Conservation (phyloP, 169 alveolate species). For the Plasmodium chabaudi region DNA sequence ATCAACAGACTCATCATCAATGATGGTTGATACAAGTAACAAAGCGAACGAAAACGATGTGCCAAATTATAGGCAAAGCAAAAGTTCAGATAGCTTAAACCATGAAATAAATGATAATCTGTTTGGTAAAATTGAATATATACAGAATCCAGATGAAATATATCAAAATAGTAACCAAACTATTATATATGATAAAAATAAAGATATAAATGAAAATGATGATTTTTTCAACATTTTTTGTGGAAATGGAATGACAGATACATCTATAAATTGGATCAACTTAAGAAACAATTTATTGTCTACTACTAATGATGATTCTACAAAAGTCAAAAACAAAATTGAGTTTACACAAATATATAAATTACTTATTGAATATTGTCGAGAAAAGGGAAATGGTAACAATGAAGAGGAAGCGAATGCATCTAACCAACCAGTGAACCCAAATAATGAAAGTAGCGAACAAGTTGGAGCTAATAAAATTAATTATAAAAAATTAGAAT, state of each 20-base stretch:
- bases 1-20: too few species aligned
- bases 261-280: not conserved
- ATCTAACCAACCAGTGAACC: too few species aligned
- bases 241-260: not conserved
- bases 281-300: not conserved
- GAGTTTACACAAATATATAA: not conserved
- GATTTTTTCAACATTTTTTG: not conserved
- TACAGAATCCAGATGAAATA: not conserved
- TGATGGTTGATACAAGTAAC: too few species aligned
- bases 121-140: not conserved
- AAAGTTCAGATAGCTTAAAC: too few species aligned
- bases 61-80: too few species aligned
- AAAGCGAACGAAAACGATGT: too few species aligned
- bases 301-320: too few species aligned
- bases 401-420: not conserved
- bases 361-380: not conserved
- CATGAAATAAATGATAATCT: not conserved
- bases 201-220: slow-evolving; percentile 1
- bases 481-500: not conserved
- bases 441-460: not conserved
- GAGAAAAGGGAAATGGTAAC: not conserved
- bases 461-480: not conserved
- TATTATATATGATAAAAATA: slow-evolving; percentile 2
- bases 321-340: not conserved
- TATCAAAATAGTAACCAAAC: not conserved